These are phyloP conservation scores for Pseudogymnoascus sp. DNA, from an alignment of 2,329 filamentous ascomycete species.

Conservation along the genomic window DNA sequence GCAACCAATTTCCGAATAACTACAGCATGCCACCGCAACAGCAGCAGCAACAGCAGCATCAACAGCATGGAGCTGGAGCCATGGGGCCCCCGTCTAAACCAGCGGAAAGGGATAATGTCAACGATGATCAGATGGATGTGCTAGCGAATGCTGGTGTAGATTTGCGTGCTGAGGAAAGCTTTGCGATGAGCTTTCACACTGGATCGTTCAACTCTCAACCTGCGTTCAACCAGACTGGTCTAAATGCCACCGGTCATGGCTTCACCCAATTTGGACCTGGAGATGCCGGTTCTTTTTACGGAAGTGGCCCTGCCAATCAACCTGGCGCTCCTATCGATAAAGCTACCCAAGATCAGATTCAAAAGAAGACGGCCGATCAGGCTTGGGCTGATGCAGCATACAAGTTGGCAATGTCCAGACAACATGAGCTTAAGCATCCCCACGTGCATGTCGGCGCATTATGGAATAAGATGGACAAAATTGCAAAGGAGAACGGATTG, in stretches of 20 bases:
- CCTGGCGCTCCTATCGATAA: slow-evolving; percentile 42
- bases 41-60: slow-evolving; percentile 18
- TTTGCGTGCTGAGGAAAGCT: slow-evolving; percentile 78
- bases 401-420: slow-evolving; percentile 46
- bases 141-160: slow-evolving; percentile 81
- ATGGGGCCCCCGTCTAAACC: slow-evolving; percentile 58
- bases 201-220: slow-evolving; percentile 42
- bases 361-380: slow-evolving; percentile 58
- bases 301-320: slow-evolving; percentile 61
- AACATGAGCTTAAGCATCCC: slow-evolving; percentile 53
- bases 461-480: slow-evolving; percentile 45
- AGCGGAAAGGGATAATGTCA: slow-evolving; percentile 56
- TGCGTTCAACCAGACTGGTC: slow-evolving; percentile 36
- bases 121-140: slow-evolving; percentile 75
- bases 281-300: slow-evolving; percentile 54
- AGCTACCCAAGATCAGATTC: slow-evolving; percentile 55
- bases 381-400: slow-evolving; percentile 61
- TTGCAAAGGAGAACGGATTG: slow-evolving; percentile 53
- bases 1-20: slow-evolving; percentile 19
- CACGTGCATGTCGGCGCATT: slow-evolving; percentile 32
- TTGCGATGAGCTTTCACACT: slow-evolving; percentile 62
- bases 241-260: slow-evolving; percentile 38
- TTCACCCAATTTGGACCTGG: slow-evolving; percentile 51
- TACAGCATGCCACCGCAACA: slow-evolving; percentile 30
- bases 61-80: slow-evolving; percentile 31